Evolutionary conservation across 768 basidiomycete genomes (phyloP).

Genomic region (Collybia sordida): DNA sequence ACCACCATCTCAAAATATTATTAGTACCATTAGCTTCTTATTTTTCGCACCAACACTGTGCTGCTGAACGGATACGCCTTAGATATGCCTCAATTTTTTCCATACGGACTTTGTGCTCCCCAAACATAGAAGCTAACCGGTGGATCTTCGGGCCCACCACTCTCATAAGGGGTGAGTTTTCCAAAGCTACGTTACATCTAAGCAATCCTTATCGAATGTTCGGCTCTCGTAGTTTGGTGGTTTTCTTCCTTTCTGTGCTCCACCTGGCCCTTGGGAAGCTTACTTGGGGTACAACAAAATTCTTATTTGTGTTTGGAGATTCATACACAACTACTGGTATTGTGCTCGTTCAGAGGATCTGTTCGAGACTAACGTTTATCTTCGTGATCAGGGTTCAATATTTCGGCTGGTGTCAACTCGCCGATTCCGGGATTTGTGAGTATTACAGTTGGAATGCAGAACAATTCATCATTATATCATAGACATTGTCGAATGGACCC

Average conservation of each 20-base stretch:
- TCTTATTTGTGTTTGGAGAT: slow-evolving; percentile 62
- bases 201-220: no score
- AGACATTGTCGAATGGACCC: slow-evolving; percentile 63
- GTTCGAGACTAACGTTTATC: not conserved
- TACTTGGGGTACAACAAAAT: slow-evolving; percentile 54
- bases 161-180: no score
- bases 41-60: no score
- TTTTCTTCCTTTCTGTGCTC: not conserved
- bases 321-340: slow-evolving; percentile 55
- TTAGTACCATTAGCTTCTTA: no score
- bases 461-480: not conserved
- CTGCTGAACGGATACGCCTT: no score
- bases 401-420: slow-evolving; percentile 54
- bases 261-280: slow-evolving; percentile 25
- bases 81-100: not conserved
- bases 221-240: no score
- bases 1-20: no score
- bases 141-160: no score
- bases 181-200: no score
- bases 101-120: slow-evolving; percentile 7
- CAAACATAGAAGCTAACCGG: not conserved
- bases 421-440: slow-evolving; percentile 51
- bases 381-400: slow-evolving; percentile 45
- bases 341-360: not conserved
- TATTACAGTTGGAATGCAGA: not conserved